phyloP scores from a whole-genome alignment of 2,329 filamentous ascomycete genomes.

The Fusarium siculi region DNA sequence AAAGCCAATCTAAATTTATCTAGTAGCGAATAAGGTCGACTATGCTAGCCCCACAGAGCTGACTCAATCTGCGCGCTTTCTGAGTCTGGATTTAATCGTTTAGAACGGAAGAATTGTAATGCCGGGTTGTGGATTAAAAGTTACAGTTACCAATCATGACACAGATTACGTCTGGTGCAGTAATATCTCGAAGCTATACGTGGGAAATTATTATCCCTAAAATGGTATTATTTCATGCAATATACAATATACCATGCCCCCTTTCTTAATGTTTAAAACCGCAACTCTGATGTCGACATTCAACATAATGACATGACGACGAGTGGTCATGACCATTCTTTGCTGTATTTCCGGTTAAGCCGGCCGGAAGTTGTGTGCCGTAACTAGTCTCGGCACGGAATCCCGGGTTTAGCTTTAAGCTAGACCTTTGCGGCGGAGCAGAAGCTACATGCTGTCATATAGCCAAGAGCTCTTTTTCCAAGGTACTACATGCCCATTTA shows the following conservation, averaged over 20 bases:
- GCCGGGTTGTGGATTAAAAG: neutral
- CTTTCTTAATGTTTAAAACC: neutral
- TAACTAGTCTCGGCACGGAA: constrained; percentile 4
- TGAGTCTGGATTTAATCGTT: too few relatives aligned
- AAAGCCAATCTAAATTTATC: neutral
- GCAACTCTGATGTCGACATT: neutral
- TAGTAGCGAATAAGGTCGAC: neutral
- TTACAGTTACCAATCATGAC: neutral
- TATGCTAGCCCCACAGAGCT: neutral
- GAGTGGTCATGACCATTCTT: neutral
- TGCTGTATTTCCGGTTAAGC: neutral
- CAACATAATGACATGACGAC: neutral
- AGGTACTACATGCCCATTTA: neutral
- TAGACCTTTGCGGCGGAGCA: neutral
- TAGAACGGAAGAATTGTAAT: neutral
- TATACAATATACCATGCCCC: too few relatives aligned
- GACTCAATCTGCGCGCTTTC: neutral
- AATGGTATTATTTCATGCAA: too few relatives aligned
- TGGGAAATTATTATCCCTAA: too few relatives aligned
- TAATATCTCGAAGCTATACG: neutral
- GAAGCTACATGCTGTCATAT: neutral
- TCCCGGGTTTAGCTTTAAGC: constrained; percentile 1
- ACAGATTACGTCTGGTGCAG: neutral
- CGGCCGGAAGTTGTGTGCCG: constrained; percentile 28
- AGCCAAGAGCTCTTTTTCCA: neutral